Evolutionary conservation across 495 filamentous ascomycete genomes (phyloP), one percentile per base, ranked within the genome.

Genomic region (Aspergillus egyptiacus): DNA sequence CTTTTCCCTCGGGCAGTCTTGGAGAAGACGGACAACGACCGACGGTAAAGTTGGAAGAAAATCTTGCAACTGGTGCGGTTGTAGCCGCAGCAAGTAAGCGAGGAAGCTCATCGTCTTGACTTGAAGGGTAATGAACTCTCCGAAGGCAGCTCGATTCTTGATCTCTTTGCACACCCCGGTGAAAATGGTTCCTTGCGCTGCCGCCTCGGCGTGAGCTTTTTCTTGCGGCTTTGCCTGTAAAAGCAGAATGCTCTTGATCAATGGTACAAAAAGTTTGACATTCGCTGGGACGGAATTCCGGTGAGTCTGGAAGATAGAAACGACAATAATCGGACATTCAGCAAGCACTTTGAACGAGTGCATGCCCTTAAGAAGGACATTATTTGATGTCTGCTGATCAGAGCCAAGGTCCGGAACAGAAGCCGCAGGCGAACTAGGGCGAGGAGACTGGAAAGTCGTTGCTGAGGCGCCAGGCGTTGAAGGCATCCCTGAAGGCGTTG

Each of bases 31-130:
- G 14, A 99, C 89, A 0, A 96, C 89, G 27, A 97, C 93, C 23
- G 86, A 84, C 2, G 94, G 94, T 10, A 99, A 73, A 1, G 81
- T 84, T 0, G 85, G 85, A 39, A 99, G 70, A 59, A 97, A 99
- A 57, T 97, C 94, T 10, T 82, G 79, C 0, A 99, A 74, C 48
- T 95, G 87, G 32, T 86, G 81, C 14, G 89, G 82, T 63, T 96
- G 96, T 31, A 90, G 82, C 19, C 94, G 77, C 20, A 99, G 76
- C 4, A 99, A 71, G 64, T 97, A 99, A 0, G 94, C 94, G 54
- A 99, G 67, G 59, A 99, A 99, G 55, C 89, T 95, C 94, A 99
- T 97, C 0, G 93, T 97, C 76, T 99, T 99, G 34, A 99, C 93
- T 66, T 99, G 94, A 0, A 89, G 90, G 0, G 88, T 96, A 45